Evolutionary conservation across 2,329 filamentous ascomycete genomes (phyloP), one percentile per base, ranked within the genome.

Genomic region (Albophoma yamanashiensis): DNA sequence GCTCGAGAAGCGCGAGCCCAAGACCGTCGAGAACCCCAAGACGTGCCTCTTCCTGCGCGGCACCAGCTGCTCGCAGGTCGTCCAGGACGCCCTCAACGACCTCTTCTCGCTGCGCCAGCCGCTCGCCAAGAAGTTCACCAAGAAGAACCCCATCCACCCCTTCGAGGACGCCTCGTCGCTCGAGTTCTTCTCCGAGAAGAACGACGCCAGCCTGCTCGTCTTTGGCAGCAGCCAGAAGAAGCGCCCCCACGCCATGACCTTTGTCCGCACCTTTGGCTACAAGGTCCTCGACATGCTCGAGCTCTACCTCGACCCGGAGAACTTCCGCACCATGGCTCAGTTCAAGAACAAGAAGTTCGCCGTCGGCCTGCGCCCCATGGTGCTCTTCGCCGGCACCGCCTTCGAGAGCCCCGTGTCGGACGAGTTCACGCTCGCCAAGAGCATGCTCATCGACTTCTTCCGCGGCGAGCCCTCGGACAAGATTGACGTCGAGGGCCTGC

Each of bases 101-200:
- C 83, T 99, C 60, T 85, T 91, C 75, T 84, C 90, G 56, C 81
- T 99, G 70, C 92, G 93, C 68, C 87, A 89, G 69, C 92, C 92
- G 2, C 82, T 93, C 63, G 87, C 88, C 64, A 88, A 95, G 75
- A 92, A 92, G 67, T 96, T 99, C 79, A 90, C 86, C 76, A 99
- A 97, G 83, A 97, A 97, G 80, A 99, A 99, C 76, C 82, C 86
- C 67, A 89, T 96, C 68, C 92, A 94, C 75, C 94, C 94, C 2
- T 99, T 99, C 75, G 93, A 97, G 74, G 92, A 95, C 73, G 79
- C 89, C 64, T 81, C 88, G 36, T 93, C 89, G 58, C 83, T 97
- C 66, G 91, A 97, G 76, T 99, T 99, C 79, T 92, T 99, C 79
- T 88, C 89, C 64, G 87, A 92, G 72, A 99, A 97, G 80, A 99